phyloP scores from a whole-genome alignment of 2,329 filamentous ascomycete species.

The Lecanosticta acicola region DNA sequence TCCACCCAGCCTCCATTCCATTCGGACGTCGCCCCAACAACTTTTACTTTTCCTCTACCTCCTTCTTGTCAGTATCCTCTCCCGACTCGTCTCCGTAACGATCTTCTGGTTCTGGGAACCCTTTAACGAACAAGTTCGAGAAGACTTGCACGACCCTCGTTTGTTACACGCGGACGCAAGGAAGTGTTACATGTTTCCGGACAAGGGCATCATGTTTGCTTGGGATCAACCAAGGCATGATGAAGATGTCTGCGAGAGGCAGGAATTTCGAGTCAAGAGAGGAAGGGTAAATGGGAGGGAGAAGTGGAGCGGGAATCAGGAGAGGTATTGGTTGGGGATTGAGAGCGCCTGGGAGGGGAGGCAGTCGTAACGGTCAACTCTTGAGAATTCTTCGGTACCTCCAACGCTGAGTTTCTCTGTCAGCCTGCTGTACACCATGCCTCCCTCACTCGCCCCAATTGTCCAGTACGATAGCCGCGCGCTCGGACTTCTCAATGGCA shows the following conservation, averaged over 20 bases:
- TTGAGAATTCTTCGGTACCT: too few relatives aligned
- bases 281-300: slow-evolving; percentile 16
- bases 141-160: slow-evolving; percentile 20
- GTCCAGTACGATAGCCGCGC: too few relatives aligned
- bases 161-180: slow-evolving; percentile 18
- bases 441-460: too few relatives aligned
- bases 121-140: slow-evolving; percentile 13
- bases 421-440: too few relatives aligned
- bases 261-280: slow-evolving; percentile 20
- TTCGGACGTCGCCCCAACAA: slow-evolving; percentile 6
- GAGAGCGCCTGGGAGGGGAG: slow-evolving; percentile 27
- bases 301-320: slow-evolving; percentile 25
- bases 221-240: slow-evolving; percentile 14
- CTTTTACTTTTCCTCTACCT: slow-evolving; percentile 12
- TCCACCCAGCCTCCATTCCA: slow-evolving; percentile 6
- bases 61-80: slow-evolving; percentile 14
- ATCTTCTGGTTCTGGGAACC: slow-evolving; percentile 18
- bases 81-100: slow-evolving; percentile 13
- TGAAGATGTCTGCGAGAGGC: slow-evolving; percentile 16
- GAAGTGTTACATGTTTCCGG: slow-evolving; percentile 26
- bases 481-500: too few relatives aligned
- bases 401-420: too few relatives aligned
- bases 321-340: slow-evolving; percentile 28
- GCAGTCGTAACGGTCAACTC: too few relatives aligned
- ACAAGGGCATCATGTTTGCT: slow-evolving; percentile 26